Evolutionary conservation across 2,329 filamentous ascomycete genomes (phyloP).

Genomic region (Dactylellina parvicollis): DNA sequence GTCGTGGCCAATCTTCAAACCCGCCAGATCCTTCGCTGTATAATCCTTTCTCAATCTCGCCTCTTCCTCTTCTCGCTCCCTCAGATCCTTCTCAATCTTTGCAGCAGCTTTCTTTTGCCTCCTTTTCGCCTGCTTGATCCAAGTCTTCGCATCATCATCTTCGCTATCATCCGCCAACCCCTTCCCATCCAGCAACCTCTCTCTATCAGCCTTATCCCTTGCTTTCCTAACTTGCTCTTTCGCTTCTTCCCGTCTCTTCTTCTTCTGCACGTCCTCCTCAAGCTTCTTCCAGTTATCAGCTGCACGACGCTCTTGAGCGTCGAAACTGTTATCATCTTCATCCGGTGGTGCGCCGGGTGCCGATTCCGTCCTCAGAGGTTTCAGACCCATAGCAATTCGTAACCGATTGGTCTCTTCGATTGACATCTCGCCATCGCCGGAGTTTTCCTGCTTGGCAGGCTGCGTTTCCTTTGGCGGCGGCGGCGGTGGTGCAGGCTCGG

Average conservation of each 20-base stretch:
- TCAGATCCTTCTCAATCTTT: slow-evolving; percentile 72
- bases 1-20: slow-evolving; percentile 91
- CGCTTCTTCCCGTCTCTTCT: slow-evolving; percentile 77
- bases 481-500: slow-evolving; percentile 68
- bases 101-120: slow-evolving; percentile 87
- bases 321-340: slow-evolving; percentile 75
- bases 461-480: slow-evolving; percentile 62
- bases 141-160: slow-evolving; percentile 74
- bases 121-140: slow-evolving; percentile 91
- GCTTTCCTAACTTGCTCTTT: slow-evolving; percentile 86
- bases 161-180: slow-evolving; percentile 81
- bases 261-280: slow-evolving; percentile 77
- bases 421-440: slow-evolving; percentile 68
- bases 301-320: slow-evolving; percentile 66
- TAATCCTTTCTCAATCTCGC: slow-evolving; percentile 74
- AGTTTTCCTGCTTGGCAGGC: slow-evolving; percentile 60
- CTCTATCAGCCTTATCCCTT: slow-evolving; percentile 81
- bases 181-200: slow-evolving; percentile 79
- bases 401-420: slow-evolving; percentile 96
- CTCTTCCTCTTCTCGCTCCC: slow-evolving; percentile 75
- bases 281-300: slow-evolving; percentile 64
- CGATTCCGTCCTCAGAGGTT: slow-evolving; percentile 81
- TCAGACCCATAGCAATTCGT: slow-evolving; percentile 86
- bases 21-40: slow-evolving; percentile 84
- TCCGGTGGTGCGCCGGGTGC: slow-evolving; percentile 12